Conservation (phyloP, 2,329 filamentous ascomycete species). For the Penicillium sp. region DNA sequence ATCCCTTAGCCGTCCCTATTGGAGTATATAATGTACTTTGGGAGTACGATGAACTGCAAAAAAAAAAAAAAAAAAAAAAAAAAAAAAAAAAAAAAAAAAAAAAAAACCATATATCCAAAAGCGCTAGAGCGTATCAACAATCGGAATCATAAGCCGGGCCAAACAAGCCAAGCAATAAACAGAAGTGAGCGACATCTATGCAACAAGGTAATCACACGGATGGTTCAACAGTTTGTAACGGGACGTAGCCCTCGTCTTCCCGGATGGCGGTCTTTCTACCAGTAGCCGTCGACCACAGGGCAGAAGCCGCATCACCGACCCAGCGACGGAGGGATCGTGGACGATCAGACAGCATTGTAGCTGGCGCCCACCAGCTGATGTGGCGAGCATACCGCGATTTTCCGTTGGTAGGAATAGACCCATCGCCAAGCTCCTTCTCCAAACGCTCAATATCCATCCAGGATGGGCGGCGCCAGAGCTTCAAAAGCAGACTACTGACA, state of each 20-base stretch:
- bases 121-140: too few relatives aligned
- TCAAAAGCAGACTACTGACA: constrained; percentile 74
- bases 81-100: constrained; percentile 1
- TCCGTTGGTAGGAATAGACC: constrained; percentile 17
- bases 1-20: too few relatives aligned
- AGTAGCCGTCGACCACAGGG: constrained; percentile 31
- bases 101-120: constrained; percentile 3
- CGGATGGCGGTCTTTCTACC: constrained; percentile 23
- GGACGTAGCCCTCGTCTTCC: constrained; percentile 45
- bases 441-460: constrained; percentile 78
- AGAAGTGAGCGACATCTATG: not conserved
- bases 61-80: constrained; percentile 3
- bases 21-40: too few relatives aligned
- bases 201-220: not conserved
- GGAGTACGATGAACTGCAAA: too few relatives aligned
- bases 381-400: constrained; percentile 15
- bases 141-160: constrained; percentile 1
- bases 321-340: constrained; percentile 19
- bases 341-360: constrained; percentile 23
- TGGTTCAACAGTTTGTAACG: constrained; percentile 46
- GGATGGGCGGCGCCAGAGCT: constrained; percentile 75
- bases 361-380: constrained; percentile 33
- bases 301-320: constrained; percentile 18
- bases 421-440: constrained; percentile 53
- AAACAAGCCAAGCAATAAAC: constrained; percentile 21